Evolutionary conservation across 805 yeast genomes (phyloP), one percentile per base, ranked within the genome.

Genomic region (Yamadazyma tumulicola): DNA sequence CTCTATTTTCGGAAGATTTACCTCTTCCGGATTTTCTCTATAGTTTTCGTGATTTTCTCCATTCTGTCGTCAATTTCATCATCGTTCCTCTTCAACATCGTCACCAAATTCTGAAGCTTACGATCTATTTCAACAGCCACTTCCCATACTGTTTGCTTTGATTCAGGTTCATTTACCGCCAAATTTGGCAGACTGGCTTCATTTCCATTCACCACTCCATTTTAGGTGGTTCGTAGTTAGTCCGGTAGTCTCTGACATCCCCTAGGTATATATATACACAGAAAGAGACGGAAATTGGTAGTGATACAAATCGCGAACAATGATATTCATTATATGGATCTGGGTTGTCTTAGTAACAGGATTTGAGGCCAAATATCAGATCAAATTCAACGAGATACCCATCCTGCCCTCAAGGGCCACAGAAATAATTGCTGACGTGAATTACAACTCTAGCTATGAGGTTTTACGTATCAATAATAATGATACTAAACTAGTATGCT

Each of bases 191-290:
- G n/a, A n/a, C n/a, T n/a, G n/a, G n/a, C 37, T 15, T 19, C 19
- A 5, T 19, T 25, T n/a, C 18, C 29, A 12, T 43, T 24, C 2
- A 52, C 35, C 31, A 54, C 55, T 6, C 63, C 63, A 19, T 51
- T 55, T 4, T 52, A 61, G 41, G 19, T 56, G 57, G 2, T 65
- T 60, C 5, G 71, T 65, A 10, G 57, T 52, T 23, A 64, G 58
- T 1, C 59, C 68, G 7, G 38, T 20, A 4, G 38, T 30, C 21
- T 35, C 34, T 20, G 38, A 30, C 38, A 35, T 35, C 19, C 8
- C 17, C 17, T 9, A 15, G 31, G n/a, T 21, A 9, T n/a, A n/a
- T n/a, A 21, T 9, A 9, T 21, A 9, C 23, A 9, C 23, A 21
- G 11, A 21, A 9, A 9, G n/a, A 21, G 11, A 21, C n/a, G 23